phyloP scores from a whole-genome alignment of 1,284 basidiomycete genomes.

The Inonotus obliquus region DNA sequence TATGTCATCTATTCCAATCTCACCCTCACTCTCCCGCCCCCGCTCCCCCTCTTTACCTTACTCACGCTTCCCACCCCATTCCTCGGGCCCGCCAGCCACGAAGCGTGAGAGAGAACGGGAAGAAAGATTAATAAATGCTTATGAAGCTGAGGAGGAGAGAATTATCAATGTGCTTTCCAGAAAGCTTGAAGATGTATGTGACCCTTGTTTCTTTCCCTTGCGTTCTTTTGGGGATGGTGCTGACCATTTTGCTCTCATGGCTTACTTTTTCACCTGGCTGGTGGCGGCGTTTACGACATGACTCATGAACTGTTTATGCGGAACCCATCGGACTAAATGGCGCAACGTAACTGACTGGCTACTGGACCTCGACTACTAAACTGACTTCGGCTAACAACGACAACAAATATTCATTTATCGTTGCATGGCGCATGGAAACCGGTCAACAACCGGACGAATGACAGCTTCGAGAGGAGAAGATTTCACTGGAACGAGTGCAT shows the following conservation, averaged over 20 bases:
- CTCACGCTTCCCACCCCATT: background rate
- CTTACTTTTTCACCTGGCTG: background rate
- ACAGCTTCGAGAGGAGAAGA: slow-evolving; percentile 76
- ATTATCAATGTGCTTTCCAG: slow-evolving; percentile 58
- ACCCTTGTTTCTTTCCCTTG: slow-evolving; percentile 2
- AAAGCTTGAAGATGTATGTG: slow-evolving; percentile 15
- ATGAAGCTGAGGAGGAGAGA: slow-evolving; percentile 83
- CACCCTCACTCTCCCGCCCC: background rate
- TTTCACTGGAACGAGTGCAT: slow-evolving; percentile 71
- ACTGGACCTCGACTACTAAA: background rate
- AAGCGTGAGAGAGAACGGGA: slow-evolving; percentile 35
- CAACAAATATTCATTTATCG: no score
- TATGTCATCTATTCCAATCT: background rate
- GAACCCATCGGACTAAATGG: background rate
- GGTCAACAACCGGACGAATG: background rate
- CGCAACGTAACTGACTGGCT: background rate
- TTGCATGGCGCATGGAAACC: background rate
- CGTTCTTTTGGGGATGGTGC: background rate
- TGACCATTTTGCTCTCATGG: background rate
- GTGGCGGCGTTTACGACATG: background rate
- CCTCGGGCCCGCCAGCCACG: background rate
- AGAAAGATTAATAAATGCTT: slow-evolving; percentile 77
- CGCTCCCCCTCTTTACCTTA: background rate
- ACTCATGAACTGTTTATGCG: background rate
- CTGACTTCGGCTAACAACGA: slow-evolving; percentile 5